Evolutionary conservation across 192 early-diverging fungal species (phyloP), one percentile per base, ranked within the genome.

Genomic region (Gigaspora rosea): DNA sequence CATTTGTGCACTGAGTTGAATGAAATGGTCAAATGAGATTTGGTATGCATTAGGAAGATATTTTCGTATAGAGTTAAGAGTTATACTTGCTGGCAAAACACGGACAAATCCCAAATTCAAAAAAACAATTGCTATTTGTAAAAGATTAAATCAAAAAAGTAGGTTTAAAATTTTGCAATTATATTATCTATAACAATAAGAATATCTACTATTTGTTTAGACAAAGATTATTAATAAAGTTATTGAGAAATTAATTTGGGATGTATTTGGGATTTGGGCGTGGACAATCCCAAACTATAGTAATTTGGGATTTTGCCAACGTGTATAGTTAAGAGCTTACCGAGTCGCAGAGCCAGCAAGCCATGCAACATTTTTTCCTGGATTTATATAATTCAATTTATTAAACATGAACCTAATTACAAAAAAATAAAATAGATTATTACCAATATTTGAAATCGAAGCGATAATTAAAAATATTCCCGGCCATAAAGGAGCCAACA

Each of bases 341-440:
- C 80, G 84, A 22, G 95, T 91, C 2, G 95, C 95, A 20, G 88
- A 90, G 41, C 88, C 86, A 10, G 95, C 93, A 63, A 96, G 80
- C 92, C 93, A 96, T 20, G 92, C 90, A 69, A 96, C 92, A 80
- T 95, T 96, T 78, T 92, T 88, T 41, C 85, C 86, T 82, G 75
- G 15, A 22, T 49, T 11, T 9, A 67, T 9, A 67, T 20, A 2
- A 10, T 8, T n/a, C 3, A 52, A 46, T 15, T 16, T 41, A 11
- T 1, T 65, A 35, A 33, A 63, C 8, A 36, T 8, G 3, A 9
- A 35, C 51, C 54, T 16, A 51, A 59, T 12, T 8, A 0, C 7
- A 57, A 46, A 18, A 52, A n/a, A 36, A 36, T 65, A 27, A 36
- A 18, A 20, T 63, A 41, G 41, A 41, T 41, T 41, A 41, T 83